Conservation (phyloP, 2,329 filamentous ascomycete species). For the Diplodia seriata region DNA sequence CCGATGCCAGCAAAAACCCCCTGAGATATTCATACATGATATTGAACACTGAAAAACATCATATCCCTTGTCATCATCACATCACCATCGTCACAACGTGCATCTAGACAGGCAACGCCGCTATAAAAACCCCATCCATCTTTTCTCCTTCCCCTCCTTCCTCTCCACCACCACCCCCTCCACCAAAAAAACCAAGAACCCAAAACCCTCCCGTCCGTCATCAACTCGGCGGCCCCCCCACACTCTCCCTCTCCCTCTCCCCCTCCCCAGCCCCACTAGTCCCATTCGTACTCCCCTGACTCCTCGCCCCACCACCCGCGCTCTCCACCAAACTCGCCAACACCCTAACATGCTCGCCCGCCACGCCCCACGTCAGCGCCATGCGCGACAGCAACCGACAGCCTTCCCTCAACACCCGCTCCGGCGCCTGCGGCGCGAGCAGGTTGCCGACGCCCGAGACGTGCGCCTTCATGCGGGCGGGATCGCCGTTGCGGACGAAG, state of each 20-base stretch:
- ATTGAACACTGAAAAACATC: not conserved
- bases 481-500: conserved; percentile 59
- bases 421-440: not conserved
- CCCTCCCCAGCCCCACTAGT: too few relatives aligned
- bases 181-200: too few relatives aligned
- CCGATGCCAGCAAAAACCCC: too few relatives aligned
- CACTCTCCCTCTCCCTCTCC: not conserved
- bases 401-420: not conserved
- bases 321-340: conserved; percentile 16
- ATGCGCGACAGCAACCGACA: conserved; percentile 17
- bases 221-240: not conserved
- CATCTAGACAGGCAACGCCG: too few relatives aligned
- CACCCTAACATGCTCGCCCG: conserved; percentile 3
- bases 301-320: not conserved
- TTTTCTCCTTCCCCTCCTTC: too few relatives aligned
- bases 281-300: not conserved
- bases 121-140: too few relatives aligned
- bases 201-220: too few relatives aligned
- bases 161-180: too few relatives aligned
- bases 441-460: conserved; percentile 62
- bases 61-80: not conserved
- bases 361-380: conserved; percentile 11
- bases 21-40: too few relatives aligned
- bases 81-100: too few relatives aligned
- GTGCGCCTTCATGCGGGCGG: conserved; percentile 54